Conservation (phyloP, 129 eudicot genomes). For the Pseudognaphalium luteoalbum region DNA sequence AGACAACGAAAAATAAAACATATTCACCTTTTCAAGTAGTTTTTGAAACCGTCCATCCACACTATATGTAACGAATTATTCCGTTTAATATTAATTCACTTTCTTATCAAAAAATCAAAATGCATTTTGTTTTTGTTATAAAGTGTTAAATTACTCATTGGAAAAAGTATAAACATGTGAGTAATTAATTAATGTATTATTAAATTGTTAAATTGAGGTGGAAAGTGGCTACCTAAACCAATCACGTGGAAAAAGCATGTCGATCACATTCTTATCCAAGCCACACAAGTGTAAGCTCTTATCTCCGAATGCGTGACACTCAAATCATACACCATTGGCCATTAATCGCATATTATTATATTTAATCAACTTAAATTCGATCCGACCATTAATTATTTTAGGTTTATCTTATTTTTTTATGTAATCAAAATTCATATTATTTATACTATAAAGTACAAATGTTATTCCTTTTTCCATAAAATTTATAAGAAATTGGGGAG, state of each 20-base stretch:
- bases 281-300: conserved; percentile 26
- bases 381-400: background rate
- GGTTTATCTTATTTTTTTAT: background rate
- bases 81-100: too few relatives aligned
- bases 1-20: too few relatives aligned
- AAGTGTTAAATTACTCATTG: too few relatives aligned
- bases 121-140: too few relatives aligned
- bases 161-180: too few relatives aligned
- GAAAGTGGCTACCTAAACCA: conserved; percentile 25
- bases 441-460: background rate
- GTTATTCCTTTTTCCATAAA: background rate
- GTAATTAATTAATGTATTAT: too few relatives aligned
- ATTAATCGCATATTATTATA: background rate
- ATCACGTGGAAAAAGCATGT: conserved; percentile 35
- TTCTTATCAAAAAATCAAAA: too few relatives aligned
- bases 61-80: too few relatives aligned
- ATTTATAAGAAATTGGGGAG: too few relatives aligned
- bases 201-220: conserved; percentile 15
- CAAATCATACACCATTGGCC: conserved; percentile 2
- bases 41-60: too few relatives aligned
- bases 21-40: too few relatives aligned
- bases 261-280: conserved; percentile 33
- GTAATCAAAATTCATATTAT: background rate
- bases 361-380: background rate
- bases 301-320: conserved; percentile 13